Evolutionary conservation across 305 asterid species (phyloP).

Genomic region (Rubia tinctorum): DNA sequence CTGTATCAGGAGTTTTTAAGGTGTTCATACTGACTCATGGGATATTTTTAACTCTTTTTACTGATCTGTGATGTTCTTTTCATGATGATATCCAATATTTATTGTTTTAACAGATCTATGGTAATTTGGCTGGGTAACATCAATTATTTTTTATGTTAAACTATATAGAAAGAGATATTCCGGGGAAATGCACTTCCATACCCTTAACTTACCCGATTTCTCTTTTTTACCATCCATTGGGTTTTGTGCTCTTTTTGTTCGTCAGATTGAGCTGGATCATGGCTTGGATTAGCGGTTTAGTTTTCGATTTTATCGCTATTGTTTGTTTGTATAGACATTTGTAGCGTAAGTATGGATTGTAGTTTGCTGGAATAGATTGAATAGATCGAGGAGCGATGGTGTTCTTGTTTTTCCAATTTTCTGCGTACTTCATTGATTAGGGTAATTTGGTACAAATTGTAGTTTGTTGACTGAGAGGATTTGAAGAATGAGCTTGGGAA

Average conservation of each 20-base stretch:
- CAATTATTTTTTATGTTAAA: neutral
- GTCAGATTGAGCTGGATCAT: too few relatives aligned
- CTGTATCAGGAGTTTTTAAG: neutral
- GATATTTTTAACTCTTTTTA: neutral
- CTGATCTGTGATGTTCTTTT: neutral
- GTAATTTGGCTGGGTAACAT: neutral
- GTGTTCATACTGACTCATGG: neutral
- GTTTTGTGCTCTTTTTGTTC: too few relatives aligned
- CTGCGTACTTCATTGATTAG: constrained; percentile 18
- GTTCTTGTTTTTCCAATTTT: neutral
- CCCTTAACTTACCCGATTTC: too few relatives aligned
- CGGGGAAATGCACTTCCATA: constrained; percentile 4
- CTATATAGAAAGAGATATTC: neutral
- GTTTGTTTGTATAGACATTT: neutral
- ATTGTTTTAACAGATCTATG: neutral
- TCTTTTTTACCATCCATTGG: too few relatives aligned
- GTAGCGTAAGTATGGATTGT: neutral
- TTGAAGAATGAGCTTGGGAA: constrained; percentile 39
- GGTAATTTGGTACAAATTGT: constrained; percentile 4
- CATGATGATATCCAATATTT: neutral
- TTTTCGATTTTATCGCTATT: neutral
- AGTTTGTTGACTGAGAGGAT: constrained; percentile 2
- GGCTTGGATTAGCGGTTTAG: neutral
- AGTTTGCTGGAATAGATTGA: neutral
- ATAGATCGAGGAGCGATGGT: neutral